These are phyloP conservation scores for Gryganskiella cystojenkinii DNA, from an alignment of 192 early-diverging fungal species.

Conservation along the genomic window DNA sequence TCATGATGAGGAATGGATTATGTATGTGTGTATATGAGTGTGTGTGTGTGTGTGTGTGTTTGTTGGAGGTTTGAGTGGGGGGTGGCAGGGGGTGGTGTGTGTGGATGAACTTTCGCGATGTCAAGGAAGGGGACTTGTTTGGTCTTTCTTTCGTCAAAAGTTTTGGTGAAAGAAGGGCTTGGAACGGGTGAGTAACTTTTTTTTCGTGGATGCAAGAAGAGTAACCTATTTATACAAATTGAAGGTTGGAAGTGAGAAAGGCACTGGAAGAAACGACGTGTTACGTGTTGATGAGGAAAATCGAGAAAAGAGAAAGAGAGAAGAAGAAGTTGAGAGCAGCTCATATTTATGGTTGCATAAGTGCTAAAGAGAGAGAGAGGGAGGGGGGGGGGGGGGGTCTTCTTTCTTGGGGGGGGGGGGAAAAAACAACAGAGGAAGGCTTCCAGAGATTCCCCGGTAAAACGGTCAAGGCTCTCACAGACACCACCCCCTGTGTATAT, in stretches of 20 bases:
- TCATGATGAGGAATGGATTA: conserved; percentile 14
- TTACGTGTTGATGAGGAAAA: too few species aligned
- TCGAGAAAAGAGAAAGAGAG: background rate
- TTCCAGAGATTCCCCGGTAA: too few species aligned
- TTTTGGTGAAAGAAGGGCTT: background rate
- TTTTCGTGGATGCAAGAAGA: too few species aligned
- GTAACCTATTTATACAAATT: too few species aligned
- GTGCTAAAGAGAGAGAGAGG: background rate
- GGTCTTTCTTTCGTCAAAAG: too few species aligned
- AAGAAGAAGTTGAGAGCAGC: background rate
- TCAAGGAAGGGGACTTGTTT: background rate
- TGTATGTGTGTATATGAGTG: background rate
- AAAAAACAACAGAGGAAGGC: too few species aligned
- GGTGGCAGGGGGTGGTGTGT: background rate
- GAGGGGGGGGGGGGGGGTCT: background rate
- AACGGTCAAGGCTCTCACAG: too few species aligned
- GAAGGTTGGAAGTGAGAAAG: too few species aligned
- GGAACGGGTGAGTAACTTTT: too few species aligned
- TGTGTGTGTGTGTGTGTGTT: conserved; percentile 7
- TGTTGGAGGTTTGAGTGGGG: background rate
- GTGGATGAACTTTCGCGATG: background rate
- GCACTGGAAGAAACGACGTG: too few species aligned
- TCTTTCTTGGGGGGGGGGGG: too few species aligned
- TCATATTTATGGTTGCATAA: conserved; percentile 3
- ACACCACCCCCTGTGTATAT: too few species aligned